Evolutionary conservation across 768 basidiomycete genomes (phyloP).

Genomic region (Dentipellis fragilis): DNA sequence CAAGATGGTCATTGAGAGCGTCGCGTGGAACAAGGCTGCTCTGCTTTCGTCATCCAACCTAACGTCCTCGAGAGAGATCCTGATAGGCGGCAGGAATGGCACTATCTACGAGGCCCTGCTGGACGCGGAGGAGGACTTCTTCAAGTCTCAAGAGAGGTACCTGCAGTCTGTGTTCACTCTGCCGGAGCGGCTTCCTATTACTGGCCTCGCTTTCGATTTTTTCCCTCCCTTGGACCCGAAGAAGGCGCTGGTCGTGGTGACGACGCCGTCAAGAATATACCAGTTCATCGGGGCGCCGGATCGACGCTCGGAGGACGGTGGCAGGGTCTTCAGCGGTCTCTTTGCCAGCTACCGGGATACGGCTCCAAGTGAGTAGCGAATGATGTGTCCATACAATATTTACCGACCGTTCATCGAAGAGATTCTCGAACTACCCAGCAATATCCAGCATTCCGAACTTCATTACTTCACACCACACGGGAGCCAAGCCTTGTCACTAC

Average conservation of each 20-base stretch:
- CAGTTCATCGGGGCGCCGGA: slow-evolving; percentile 73
- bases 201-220: slow-evolving; percentile 76
- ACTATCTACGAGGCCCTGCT: slow-evolving; percentile 81
- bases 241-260: slow-evolving; percentile 64
- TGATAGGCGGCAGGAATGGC: slow-evolving; percentile 81
- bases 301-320: slow-evolving; percentile 61
- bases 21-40: slow-evolving; percentile 82
- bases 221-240: slow-evolving; percentile 55
- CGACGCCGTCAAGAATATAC: slow-evolving; percentile 83
- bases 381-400: slow-evolving; percentile 7
- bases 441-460: slow-evolving; percentile 64
- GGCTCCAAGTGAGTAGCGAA: slow-evolving; percentile 57
- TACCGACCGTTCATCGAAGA: slow-evolving; percentile 33
- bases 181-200: slow-evolving; percentile 74
- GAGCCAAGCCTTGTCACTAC: slow-evolving; percentile 57
- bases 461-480: slow-evolving; percentile 69
- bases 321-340: slow-evolving; percentile 63
- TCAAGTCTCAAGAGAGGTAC: slow-evolving; percentile 81
- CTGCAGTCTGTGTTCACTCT: slow-evolving; percentile 65
- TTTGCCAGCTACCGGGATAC: slow-evolving; percentile 68
- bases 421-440: slow-evolving; percentile 84
- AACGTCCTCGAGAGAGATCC: slow-evolving; percentile 72
- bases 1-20: slow-evolving; percentile 80
- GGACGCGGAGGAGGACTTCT: slow-evolving; percentile 86
- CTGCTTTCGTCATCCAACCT: slow-evolving; percentile 54